Conservation (phyloP, 2,329 filamentous ascomycete species). For the Aspergillus viridinutans region DNA sequence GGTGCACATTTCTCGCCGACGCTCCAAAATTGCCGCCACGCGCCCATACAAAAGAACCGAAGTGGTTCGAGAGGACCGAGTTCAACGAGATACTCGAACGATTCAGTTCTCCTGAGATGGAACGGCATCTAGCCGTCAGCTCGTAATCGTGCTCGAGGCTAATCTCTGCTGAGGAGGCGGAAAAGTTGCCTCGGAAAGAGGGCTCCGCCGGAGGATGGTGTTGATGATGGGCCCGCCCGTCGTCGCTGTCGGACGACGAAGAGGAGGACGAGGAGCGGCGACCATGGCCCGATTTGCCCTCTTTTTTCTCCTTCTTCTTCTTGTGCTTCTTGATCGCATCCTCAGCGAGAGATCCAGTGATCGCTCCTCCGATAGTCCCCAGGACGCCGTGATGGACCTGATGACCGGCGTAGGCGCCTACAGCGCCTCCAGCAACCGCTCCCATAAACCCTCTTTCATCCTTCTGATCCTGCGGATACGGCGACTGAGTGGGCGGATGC, state of each 20-base stretch:
- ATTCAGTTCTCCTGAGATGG: conserved; percentile 28
- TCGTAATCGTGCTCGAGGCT: conserved; percentile 31
- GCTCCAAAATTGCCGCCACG: conserved; percentile 35
- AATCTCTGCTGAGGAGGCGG: conserved; percentile 28
- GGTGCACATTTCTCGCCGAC: conserved; percentile 26
- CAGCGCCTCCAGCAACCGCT: conserved; percentile 42
- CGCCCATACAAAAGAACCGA: conserved; percentile 34
- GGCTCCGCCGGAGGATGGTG: background rate
- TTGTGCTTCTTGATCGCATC: conserved; percentile 42
- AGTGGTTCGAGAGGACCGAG: conserved; percentile 34
- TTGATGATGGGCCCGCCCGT: background rate
- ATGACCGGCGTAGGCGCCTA: conserved; percentile 42
- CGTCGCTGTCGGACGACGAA: background rate
- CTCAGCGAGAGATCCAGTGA: conserved; percentile 42
- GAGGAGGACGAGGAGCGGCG: background rate
- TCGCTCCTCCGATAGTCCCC: conserved; percentile 44
- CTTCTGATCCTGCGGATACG: conserved; percentile 17
- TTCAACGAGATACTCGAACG: conserved; percentile 35
- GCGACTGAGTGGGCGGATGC: background rate
- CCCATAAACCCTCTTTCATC: conserved; percentile 44
- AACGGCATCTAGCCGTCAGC: conserved; percentile 34
- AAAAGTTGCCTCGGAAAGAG: conserved; percentile 34
- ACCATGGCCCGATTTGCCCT: conserved; percentile 5
- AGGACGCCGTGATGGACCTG: conserved; percentile 45
- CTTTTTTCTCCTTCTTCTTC: conserved; percentile 16